Percentiles rank a stretch among this genome's conserved stretches.
Evolutionary conservation across 2,329 filamentous ascomycete species (phyloP).

Genomic region (Colletotrichum magnum): DNA sequence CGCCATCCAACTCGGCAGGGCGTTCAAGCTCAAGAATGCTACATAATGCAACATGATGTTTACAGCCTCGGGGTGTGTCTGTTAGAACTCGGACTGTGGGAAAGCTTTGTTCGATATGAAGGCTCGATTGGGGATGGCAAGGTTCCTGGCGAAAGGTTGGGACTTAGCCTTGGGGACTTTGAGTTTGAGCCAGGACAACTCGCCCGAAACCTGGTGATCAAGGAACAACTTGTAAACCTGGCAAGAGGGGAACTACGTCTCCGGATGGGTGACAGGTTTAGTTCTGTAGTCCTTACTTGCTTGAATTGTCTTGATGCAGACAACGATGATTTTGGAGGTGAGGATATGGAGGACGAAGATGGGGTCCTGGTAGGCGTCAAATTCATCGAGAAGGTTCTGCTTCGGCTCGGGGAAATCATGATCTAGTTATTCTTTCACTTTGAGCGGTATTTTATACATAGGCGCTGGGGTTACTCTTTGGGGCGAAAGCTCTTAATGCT

Average conservation of each 20-base stretch:
- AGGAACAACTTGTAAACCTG: constrained; percentile 39
- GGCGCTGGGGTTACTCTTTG: too few species aligned
- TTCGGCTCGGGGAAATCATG: constrained; percentile 10
- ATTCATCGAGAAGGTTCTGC: constrained; percentile 48
- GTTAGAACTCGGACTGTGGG: too few species aligned
- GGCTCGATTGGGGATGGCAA: too few species aligned
- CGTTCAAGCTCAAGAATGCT: too few species aligned
- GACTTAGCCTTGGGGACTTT: background rate
- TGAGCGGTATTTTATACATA: too few species aligned
- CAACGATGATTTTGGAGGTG: constrained; percentile 48
- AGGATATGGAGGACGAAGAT: constrained; percentile 48
- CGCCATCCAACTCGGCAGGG: too few species aligned
- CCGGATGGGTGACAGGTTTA: constrained; percentile 49
- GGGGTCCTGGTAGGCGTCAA: constrained; percentile 47
- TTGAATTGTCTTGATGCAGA: constrained; percentile 51
- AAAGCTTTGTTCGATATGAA: too few species aligned
- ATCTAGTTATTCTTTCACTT: background rate
- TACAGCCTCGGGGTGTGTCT: too few species aligned
- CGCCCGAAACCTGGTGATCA: constrained; percentile 4
- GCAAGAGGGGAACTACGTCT: constrained; percentile 40
- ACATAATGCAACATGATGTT: too few species aligned
- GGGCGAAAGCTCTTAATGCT: too few species aligned
- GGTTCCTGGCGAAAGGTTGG: too few species aligned
- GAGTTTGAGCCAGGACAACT: background rate
- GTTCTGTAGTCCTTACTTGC: constrained; percentile 50